These are phyloP conservation scores for Syncephalastrum monosporum DNA, from an alignment of 371 early-diverging fungal species.

Conservation along the genomic window DNA sequence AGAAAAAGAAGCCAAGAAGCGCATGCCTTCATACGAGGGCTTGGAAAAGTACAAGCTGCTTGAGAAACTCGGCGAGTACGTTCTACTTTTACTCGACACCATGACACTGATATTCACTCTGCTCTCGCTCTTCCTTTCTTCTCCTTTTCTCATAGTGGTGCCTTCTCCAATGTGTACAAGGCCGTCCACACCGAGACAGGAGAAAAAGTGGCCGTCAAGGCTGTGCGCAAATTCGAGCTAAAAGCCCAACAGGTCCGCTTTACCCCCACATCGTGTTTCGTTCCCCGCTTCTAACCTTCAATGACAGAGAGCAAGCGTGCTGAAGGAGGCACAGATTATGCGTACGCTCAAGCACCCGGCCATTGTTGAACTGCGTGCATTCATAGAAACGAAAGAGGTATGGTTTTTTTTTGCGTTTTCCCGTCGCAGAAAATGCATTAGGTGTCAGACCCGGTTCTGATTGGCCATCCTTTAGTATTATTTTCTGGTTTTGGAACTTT, in stretches of 20 bases:
- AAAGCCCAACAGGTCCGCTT: conserved; percentile 20
- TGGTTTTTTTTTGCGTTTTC: background rate
- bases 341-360: conserved; percentile 76
- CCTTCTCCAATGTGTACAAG: conserved; percentile 76
- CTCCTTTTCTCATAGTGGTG: conserved; percentile 59
- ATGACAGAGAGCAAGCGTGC: conserved; percentile 68
- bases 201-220: conserved; percentile 75
- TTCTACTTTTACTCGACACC: conserved; percentile 1
- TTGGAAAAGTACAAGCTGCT: conserved; percentile 49
- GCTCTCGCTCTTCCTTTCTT: background rate
- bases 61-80: conserved; percentile 64
- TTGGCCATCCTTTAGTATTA: conserved; percentile 35
- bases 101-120: background rate
- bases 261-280: background rate
- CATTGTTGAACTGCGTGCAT: conserved; percentile 71
- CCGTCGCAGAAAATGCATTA: background rate
- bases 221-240: conserved; percentile 50
- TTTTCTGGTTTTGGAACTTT: conserved; percentile 83
- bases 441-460: background rate
- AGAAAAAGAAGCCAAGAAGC: conserved; percentile 16
- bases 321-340: conserved; percentile 89
- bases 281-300: background rate
- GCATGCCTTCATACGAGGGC: conserved; percentile 17
- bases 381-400: conserved; percentile 68
- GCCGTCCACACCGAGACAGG: conserved; percentile 60